phyloP scores from a whole-genome alignment of 2,329 filamentous ascomycete genomes.

The Penicillium aurantiogriseum region DNA sequence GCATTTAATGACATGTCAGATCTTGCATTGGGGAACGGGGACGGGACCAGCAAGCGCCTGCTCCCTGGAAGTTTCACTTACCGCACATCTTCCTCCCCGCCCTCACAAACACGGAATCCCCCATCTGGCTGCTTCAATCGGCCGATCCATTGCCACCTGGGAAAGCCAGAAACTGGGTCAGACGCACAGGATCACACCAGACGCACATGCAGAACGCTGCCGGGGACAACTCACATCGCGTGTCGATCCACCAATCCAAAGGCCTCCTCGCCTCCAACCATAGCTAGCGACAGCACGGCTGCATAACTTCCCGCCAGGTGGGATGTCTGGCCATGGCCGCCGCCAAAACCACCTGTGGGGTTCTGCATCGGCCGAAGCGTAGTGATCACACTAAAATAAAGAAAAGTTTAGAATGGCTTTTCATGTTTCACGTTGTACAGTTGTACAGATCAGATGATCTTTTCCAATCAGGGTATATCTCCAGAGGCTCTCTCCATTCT shows the following conservation, averaged over 20 bases:
- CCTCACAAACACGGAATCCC: constrained; percentile 82
- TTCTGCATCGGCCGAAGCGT: constrained; percentile 85
- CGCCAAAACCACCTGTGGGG: constrained; percentile 78
- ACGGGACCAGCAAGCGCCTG: not conserved
- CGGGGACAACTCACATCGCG: constrained; percentile 56
- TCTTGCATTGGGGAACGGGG: constrained; percentile 15
- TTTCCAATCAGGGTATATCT: constrained; percentile 1
- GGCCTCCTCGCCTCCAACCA: constrained; percentile 72
- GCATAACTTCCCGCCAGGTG: constrained; percentile 91
- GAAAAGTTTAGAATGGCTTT: not conserved
- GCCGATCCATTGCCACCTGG: constrained; percentile 80
- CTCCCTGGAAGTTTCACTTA: constrained; percentile 41
- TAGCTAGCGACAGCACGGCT: constrained; percentile 71
- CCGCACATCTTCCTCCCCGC: constrained; percentile 91
- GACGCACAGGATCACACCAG: constrained; percentile 10
- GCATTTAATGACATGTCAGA: constrained; percentile 18
- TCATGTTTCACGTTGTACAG: not conserved
- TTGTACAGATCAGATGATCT: not conserved
- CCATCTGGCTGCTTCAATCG: constrained; percentile 81
- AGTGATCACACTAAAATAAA: constrained; percentile 55
- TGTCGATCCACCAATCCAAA: constrained; percentile 76
- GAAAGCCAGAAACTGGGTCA: constrained; percentile 20
- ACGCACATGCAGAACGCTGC: not conserved
- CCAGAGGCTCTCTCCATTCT: constrained; percentile 1
- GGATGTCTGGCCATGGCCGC: constrained; percentile 84